phyloP scores from a whole-genome alignment of 345 rosid species.

The Eucalyptus camaldulensis region DNA sequence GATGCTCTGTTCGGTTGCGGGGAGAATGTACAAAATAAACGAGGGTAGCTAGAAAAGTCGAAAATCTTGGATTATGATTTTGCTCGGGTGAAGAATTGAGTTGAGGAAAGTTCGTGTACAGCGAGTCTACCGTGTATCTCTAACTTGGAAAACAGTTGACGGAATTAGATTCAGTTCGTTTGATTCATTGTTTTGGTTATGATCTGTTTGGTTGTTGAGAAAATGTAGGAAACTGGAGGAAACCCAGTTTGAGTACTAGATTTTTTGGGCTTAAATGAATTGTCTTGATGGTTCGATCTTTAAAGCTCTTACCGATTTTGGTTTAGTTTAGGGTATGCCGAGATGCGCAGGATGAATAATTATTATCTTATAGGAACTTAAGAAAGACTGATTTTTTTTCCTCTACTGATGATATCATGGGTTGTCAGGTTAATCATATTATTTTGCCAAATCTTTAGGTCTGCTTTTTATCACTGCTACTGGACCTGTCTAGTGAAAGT shows the following conservation, averaged over 20 bases:
- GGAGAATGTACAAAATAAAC: not conserved
- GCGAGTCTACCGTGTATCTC: not conserved
- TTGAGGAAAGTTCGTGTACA: not conserved
- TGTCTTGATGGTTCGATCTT: not conserved
- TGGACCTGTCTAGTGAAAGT: not conserved
- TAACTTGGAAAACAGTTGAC: not conserved
- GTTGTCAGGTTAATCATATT: not conserved
- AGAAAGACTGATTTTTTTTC: not conserved
- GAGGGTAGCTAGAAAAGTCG: not conserved
- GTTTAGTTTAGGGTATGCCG: not conserved
- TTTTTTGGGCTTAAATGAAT: not conserved
- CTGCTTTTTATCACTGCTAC: not conserved
- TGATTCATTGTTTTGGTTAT: not conserved
- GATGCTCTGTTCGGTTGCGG: not conserved
- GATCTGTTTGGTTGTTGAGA: conserved; percentile 2
- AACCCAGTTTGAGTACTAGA: not conserved
- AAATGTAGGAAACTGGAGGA: not conserved
- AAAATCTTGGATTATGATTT: not conserved
- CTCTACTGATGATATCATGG: not conserved
- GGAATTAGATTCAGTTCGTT: not conserved
- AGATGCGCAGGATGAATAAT: not conserved
- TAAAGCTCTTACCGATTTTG: not conserved
- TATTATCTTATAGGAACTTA: not conserved
- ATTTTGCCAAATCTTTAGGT: not conserved
- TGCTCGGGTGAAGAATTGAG: not conserved